Conservation (phyloP, 202 grass and related monocot species). For the Sporobolus alterniflorus region DNA sequence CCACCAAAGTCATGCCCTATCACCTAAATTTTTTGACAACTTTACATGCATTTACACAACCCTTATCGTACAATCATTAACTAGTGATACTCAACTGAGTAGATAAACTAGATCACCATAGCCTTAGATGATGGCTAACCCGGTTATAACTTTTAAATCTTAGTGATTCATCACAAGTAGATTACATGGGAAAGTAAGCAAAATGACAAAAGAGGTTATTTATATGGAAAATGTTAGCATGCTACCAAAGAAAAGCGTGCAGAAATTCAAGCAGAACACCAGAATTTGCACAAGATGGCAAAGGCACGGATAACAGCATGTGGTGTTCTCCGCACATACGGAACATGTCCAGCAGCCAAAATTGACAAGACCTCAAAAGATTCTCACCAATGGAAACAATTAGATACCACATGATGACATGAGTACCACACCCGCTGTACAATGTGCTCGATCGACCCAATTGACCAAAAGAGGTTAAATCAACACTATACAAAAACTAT, state of each 20-base stretch:
- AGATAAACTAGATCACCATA: not conserved
- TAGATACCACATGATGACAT: not conserved
- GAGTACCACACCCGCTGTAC: not conserved
- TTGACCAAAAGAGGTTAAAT: not conserved
- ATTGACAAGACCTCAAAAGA: conserved; percentile 9
- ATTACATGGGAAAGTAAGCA: not conserved
- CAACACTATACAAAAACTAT: not conserved
- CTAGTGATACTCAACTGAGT: not conserved
- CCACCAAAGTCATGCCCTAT: not conserved
- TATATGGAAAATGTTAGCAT: not conserved
- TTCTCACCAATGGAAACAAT: not conserved
- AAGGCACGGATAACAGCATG: not conserved
- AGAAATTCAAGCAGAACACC: not conserved
- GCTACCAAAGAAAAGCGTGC: not conserved
- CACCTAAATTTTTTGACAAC: conserved; percentile 18
- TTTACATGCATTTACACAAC: not conserved
- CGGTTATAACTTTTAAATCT: not conserved
- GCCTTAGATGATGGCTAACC: not conserved
- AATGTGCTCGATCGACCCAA: not conserved
- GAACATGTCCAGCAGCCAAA: not conserved
- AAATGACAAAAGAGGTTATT: not conserved
- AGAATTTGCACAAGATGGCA: not conserved
- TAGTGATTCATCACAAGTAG: not conserved
- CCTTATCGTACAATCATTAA: conserved; percentile 10
- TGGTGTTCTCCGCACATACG: not conserved